Evolutionary conservation across 75 land plant genomes (phyloP).

Genomic region (Pinus taeda): DNA sequence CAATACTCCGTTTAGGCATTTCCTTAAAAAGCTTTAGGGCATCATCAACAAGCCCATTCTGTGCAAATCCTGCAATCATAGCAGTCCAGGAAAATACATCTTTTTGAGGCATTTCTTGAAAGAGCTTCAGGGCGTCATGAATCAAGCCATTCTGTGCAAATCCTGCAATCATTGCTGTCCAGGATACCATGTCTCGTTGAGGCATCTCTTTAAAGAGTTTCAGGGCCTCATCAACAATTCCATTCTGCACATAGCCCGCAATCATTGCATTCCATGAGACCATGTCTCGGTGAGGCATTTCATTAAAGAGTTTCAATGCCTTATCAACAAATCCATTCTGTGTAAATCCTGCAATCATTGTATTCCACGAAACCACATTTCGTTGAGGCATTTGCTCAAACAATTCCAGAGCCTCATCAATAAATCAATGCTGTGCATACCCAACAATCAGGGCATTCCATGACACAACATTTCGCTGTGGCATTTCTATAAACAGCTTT

Average conservation of each 20-base stretch:
- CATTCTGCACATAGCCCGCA: not conserved
- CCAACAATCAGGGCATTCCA: slow-evolving; percentile 34
- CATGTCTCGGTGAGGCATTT: slow-evolving; percentile 19
- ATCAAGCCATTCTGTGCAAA: slow-evolving; percentile 3
- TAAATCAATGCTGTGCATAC: slow-evolving; percentile 21
- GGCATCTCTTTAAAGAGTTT: not conserved
- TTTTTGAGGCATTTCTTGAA: slow-evolving; percentile 23
- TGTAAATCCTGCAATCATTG: slow-evolving; percentile 22
- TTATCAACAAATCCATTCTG: slow-evolving; percentile 2
- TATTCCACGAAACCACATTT: slow-evolving; percentile 19
- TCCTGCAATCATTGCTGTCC: slow-evolving; percentile 16
- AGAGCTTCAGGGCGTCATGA: slow-evolving; percentile 36
- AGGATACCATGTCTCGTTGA: slow-evolving; percentile 9
- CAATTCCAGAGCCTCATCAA: slow-evolving; percentile 46
- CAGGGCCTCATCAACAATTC: slow-evolving; percentile 1
- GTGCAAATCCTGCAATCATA: slow-evolving; percentile 13
- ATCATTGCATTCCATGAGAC: slow-evolving; percentile 8
- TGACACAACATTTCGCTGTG: slow-evolving; percentile 26
- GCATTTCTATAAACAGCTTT: slow-evolving; percentile 24
- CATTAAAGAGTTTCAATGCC: slow-evolving; percentile 13
- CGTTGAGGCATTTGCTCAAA: slow-evolving; percentile 39
- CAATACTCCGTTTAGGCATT: slow-evolving; percentile 5
- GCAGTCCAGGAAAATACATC: slow-evolving; percentile 18
- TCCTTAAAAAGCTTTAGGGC: not conserved
- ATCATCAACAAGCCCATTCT: not conserved